Percentiles rank a stretch among this genome's conserved stretches.
Evolutionary conservation across 331 rosid species (phyloP).

Genomic region (Malus hybrid): DNA sequence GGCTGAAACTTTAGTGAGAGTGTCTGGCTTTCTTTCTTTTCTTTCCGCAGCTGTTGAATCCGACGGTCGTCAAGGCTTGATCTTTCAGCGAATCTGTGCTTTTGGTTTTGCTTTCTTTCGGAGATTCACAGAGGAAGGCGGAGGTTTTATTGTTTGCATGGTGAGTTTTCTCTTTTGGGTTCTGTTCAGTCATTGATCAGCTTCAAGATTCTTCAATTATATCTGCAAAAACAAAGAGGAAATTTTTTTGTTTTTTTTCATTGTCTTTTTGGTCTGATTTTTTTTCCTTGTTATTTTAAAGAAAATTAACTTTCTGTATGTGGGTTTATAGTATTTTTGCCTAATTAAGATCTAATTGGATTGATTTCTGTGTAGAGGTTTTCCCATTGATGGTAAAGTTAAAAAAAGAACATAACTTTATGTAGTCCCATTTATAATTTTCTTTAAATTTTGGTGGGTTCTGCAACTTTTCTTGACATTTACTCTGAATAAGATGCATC

Average conservation of each 20-base stretch:
- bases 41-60: background rate
- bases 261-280: too few relatives aligned
- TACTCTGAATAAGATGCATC: background rate
- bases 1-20: background rate
- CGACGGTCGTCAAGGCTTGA: background rate
- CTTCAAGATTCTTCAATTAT: background rate
- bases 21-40: background rate
- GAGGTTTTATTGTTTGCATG: background rate
- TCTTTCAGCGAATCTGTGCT: background rate
- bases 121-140: background rate
- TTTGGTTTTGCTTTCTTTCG: background rate
- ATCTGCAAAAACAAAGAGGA: background rate
- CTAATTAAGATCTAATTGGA: slow-evolving; percentile 9
- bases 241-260: too few relatives aligned
- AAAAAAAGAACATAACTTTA: background rate
- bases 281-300: too few relatives aligned
- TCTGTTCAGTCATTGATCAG: background rate
- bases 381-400: background rate
- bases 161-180: background rate
- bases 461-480: background rate
- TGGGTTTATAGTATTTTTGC: background rate
- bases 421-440: background rate
- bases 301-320: background rate
- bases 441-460: background rate
- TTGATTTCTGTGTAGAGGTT: background rate